phyloP scores from a whole-genome alignment of 257 asterid genomes.

The Nicotiana undulata region DNA sequence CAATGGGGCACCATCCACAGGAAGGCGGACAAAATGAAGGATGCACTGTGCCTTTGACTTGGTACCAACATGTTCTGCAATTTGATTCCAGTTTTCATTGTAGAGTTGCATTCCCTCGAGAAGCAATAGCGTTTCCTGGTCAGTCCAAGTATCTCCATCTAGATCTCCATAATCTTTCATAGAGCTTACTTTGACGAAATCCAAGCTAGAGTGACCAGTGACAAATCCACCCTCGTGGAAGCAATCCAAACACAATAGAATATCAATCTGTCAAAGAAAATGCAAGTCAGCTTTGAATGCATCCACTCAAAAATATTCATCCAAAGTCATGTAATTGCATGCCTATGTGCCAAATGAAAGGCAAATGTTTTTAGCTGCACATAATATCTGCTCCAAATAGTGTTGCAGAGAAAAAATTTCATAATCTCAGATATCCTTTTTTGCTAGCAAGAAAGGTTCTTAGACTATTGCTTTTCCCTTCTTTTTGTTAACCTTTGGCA shows the following conservation, averaged over 20 bases:
- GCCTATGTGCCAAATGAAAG: background rate
- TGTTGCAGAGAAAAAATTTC: background rate
- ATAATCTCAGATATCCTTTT: background rate
- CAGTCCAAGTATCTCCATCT: constrained; percentile 87
- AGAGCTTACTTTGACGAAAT: constrained; percentile 64
- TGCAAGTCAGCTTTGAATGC: constrained; percentile 19
- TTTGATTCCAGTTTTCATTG: constrained; percentile 80
- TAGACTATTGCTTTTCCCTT: background rate
- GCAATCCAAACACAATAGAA: constrained; percentile 71
- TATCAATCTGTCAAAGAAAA: constrained; percentile 62
- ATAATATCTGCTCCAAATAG: background rate
- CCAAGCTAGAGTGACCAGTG: constrained; percentile 89
- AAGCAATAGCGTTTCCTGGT: constrained; percentile 80
- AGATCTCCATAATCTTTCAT: constrained; percentile 53
- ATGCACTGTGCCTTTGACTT: constrained; percentile 94
- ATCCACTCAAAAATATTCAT: background rate
- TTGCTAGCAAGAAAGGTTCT: constrained; percentile 6
- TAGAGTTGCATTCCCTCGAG: constrained; percentile 83
- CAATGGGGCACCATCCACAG: constrained; percentile 24
- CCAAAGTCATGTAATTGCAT: background rate
- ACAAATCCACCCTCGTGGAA: constrained; percentile 83
- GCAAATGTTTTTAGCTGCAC: background rate
- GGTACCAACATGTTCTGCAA: constrained; percentile 89
- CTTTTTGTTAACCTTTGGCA: background rate
- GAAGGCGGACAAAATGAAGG: constrained; percentile 76